Base-by-base conservation (phyloP, 148 eudicot genomes). In the Silene latifolia region DNA sequence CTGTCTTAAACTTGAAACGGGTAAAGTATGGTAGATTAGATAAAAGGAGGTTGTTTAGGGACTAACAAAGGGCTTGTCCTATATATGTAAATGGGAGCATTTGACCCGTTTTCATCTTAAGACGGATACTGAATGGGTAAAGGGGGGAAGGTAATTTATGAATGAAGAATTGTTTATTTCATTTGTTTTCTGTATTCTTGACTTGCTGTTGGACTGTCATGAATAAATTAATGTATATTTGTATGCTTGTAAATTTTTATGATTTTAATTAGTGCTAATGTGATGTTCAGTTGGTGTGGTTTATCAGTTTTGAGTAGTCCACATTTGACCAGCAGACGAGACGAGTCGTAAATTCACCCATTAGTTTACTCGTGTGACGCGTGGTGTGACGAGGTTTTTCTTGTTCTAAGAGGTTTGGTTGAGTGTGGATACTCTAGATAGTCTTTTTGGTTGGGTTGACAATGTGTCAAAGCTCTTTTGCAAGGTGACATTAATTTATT, bases 301-400 rank as follows among this genome's bases (percentile, higher is more conserved):
- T 59, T 74, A 74, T 83, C 73, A 61, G 56, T 82, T 69, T 74
- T 60, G 73, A 13, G 69, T 84, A 77, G 73, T 79, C 78, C 81
- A 83, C 82, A 66, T 90, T 88, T 88, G 95, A 90, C 90, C 64
- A 66, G 62, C 64, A 77, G 62, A 77, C 14, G 54, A 18, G 25
- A 67, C 14, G 73, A 58, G 70, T 80, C 44, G 63, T 46, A 67
- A 74, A 76, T 74, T 63, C 48, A 12, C n/a, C 42, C 21, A 77
- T 76, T 79, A 69, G 58, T 72, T 53, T 74, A 73, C 76, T 74
- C 18, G 24, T 21, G 72, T 79, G 80, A 77, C 80, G 51, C 63
- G 54, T 77, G 80, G 77, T 74, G 63, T 78, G 76, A 64, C 9
- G 8, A 7, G 8, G 44, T 39, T 39, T 39, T 39, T 39, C 44